These are phyloP conservation scores for Talaromyces sp. DNA, from an alignment of 2,329 filamentous ascomycete genomes.

Conservation along the genomic window DNA sequence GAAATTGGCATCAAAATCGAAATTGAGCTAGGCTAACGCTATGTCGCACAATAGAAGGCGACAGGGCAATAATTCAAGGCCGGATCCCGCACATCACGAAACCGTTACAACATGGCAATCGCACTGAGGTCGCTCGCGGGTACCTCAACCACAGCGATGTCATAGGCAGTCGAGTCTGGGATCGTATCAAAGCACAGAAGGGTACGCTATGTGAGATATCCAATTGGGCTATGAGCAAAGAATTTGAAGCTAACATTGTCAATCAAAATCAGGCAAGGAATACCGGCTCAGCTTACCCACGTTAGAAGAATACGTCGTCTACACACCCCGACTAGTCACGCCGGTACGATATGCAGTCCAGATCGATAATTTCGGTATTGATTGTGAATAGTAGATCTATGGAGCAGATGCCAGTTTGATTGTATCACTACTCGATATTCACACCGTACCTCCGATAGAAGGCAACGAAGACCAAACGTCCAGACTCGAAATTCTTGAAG, in stretches of 20 bases:
- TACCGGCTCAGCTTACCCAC: constrained; percentile 65
- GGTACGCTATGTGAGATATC: constrained; percentile 29
- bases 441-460: constrained; percentile 49
- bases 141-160: constrained; percentile 53
- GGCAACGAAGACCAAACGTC: constrained; percentile 27
- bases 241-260: not conserved
- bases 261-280: constrained; percentile 37
- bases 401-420: constrained; percentile 73
- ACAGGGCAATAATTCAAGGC: constrained; percentile 42
- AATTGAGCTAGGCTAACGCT: too few relatives aligned
- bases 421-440: constrained; percentile 72
- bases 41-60: constrained; percentile 39
- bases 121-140: constrained; percentile 38
- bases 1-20: not conserved
- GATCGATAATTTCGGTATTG: not conserved
- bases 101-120: constrained; percentile 40
- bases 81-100: constrained; percentile 43
- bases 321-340: constrained; percentile 69
- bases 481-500: constrained; percentile 74
- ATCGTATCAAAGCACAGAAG: constrained; percentile 57
- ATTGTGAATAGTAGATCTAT: constrained; percentile 59
- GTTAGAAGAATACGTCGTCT: constrained; percentile 69
- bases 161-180: constrained; percentile 62
- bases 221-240: not conserved
- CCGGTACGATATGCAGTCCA: constrained; percentile 54